Percentiles rank a stretch among this genome's conserved stretches.
Evolutionary conservation across 805 yeast species (phyloP).

Genomic region (Ogataea pilisensis): DNA sequence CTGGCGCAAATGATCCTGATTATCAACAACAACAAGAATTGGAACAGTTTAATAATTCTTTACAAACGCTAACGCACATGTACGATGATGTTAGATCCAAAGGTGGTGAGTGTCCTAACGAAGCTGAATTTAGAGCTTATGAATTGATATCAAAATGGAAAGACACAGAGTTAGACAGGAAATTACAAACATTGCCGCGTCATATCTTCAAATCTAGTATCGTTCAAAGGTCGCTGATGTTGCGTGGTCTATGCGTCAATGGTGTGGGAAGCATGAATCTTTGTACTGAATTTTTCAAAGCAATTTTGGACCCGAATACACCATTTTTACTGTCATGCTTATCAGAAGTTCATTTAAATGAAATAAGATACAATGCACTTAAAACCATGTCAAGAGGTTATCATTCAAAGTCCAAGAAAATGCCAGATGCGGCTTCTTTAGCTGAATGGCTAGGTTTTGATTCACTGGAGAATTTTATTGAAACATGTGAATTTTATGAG

Average conservation of each 20-base stretch:
- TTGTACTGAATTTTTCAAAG: constrained; percentile 59
- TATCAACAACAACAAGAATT: constrained; percentile 93
- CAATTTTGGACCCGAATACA: constrained; percentile 42
- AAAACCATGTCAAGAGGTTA: constrained; percentile 60
- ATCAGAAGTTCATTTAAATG: constrained; percentile 75
- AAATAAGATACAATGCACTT: constrained; percentile 69
- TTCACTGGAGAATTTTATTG: constrained; percentile 43
- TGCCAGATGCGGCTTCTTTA: constrained; percentile 43
- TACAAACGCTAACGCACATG: constrained; percentile 84
- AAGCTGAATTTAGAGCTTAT: constrained; percentile 91
- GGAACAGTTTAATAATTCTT: constrained; percentile 88
- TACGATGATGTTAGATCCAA: constrained; percentile 73
- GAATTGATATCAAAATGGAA: constrained; percentile 72
- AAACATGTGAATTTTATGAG: constrained; percentile 62
- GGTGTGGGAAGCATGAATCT: constrained; percentile 61
- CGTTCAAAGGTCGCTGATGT: constrained; percentile 67
- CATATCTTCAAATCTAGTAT: constrained; percentile 46
- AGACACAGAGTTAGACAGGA: constrained; percentile 82
- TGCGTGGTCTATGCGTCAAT: constrained; percentile 64
- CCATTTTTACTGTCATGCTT: constrained; percentile 73
- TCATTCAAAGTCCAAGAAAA: constrained; percentile 69
- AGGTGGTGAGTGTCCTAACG: constrained; percentile 72
- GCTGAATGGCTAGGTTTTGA: constrained; percentile 63
- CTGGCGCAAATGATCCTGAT: constrained; percentile 57
- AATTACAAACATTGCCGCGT: constrained; percentile 62